phyloP scores from a whole-genome alignment of 2,329 filamentous ascomycete species.

The Xylaria sp. region DNA sequence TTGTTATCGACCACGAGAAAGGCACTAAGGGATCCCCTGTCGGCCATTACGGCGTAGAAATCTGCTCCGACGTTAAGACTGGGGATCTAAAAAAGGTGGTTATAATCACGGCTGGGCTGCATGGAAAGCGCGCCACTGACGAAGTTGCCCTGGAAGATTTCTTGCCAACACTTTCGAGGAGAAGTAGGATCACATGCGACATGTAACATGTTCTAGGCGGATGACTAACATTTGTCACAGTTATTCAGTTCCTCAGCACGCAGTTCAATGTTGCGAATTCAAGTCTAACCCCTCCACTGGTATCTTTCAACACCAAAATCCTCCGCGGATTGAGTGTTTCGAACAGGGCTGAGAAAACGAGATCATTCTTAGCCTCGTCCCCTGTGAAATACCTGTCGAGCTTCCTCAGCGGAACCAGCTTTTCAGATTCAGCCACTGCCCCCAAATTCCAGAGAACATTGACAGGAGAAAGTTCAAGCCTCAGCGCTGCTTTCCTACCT shows the following conservation, averaged over 20 bases:
- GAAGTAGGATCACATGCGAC: conserved; percentile 63
- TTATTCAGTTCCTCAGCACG: conserved; percentile 76
- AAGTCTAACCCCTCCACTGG: conserved; percentile 72
- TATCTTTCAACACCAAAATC: conserved; percentile 82
- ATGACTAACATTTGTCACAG: conserved; percentile 57
- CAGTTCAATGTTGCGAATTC: conserved; percentile 76
- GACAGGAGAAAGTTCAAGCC: conserved; percentile 48
- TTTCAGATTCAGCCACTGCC: conserved; percentile 52
- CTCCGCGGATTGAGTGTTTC: conserved; percentile 75
- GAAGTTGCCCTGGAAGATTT: conserved; percentile 79
- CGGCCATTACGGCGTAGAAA: conserved; percentile 76
- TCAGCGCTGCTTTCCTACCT: conserved; percentile 55
- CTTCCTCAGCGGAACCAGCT: conserved; percentile 73
- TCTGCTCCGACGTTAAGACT: conserved; percentile 71
- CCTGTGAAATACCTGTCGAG: conserved; percentile 91
- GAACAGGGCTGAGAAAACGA: conserved; percentile 71
- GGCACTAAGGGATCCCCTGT: conserved; percentile 74
- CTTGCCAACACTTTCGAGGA: conserved; percentile 76
- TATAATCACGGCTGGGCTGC: conserved; percentile 69
- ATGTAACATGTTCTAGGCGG: not conserved
- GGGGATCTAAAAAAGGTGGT: conserved; percentile 63
- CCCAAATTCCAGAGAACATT: conserved; percentile 58
- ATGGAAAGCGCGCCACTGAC: conserved; percentile 78
- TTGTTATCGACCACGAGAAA: conserved; percentile 77
- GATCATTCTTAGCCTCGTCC: conserved; percentile 80